These are phyloP conservation scores for Fusarium beomiforme DNA, from an alignment of 2,329 filamentous ascomycete genomes.

Conservation along the genomic window DNA sequence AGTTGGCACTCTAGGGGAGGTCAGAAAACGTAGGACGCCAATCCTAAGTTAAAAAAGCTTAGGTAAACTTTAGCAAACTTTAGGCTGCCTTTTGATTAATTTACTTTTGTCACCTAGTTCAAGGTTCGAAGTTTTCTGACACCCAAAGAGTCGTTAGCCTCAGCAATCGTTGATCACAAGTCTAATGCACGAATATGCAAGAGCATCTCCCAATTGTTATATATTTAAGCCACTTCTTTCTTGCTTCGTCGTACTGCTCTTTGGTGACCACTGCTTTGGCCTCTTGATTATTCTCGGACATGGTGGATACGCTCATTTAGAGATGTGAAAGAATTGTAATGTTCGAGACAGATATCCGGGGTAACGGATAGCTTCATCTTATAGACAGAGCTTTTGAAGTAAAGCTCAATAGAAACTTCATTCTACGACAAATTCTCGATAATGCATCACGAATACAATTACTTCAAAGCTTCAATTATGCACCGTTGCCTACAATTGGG, in stretches of 20 bases:
- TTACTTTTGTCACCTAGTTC: no score
- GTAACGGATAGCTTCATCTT: neutral
- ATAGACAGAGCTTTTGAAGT: neutral
- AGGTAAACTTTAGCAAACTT: no score
- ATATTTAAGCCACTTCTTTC: neutral
- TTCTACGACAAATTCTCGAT: no score
- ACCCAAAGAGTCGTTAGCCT: no score
- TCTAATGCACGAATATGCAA: neutral
- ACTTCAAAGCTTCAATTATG: neutral
- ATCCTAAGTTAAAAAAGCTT: no score
- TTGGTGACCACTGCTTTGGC: neutral
- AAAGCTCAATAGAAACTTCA: neutral
- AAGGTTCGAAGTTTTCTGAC: no score
- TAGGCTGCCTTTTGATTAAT: no score
- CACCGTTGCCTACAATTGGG: neutral
- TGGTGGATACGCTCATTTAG: neutral
- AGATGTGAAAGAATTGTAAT: no score
- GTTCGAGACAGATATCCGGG: neutral
- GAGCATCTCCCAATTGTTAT: neutral
- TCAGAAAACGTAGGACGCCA: no score
- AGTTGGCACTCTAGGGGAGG: no score
- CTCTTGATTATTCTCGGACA: neutral
- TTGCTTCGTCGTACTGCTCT: neutral
- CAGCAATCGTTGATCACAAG: neutral
- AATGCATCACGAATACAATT: neutral